A percentile compares a stretch with the other conserved stretches of the same genome.
phyloP scores from a whole-genome alignment of 331 rosid genomes.

The Rosa hybrid region DNA sequence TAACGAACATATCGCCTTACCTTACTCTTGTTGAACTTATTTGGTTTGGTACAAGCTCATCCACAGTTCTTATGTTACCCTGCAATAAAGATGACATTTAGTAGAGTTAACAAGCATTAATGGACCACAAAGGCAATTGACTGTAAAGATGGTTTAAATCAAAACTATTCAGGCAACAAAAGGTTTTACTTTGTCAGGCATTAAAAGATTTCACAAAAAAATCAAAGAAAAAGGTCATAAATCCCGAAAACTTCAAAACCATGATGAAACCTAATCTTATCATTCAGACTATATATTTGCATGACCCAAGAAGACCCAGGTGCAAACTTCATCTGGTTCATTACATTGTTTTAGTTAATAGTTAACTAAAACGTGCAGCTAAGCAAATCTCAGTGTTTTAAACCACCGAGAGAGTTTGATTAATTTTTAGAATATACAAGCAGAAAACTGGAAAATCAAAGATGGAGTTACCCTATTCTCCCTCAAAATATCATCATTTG shows the following conservation, averaged over 20 bases:
- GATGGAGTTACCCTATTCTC: slow-evolving; percentile 51
- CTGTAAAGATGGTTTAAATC: background rate
- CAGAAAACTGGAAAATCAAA: background rate
- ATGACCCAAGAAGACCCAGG: background rate
- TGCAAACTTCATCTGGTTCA: background rate
- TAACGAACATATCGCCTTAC: slow-evolving; percentile 33
- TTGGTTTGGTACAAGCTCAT: slow-evolving; percentile 79
- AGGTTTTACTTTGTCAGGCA: background rate
- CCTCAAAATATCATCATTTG: slow-evolving; percentile 46
- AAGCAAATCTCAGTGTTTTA: background rate
- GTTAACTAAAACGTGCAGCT: background rate
- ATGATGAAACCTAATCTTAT: background rate
- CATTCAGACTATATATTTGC: background rate
- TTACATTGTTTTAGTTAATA: background rate
- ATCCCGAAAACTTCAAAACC: background rate
- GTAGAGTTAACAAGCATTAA: background rate
- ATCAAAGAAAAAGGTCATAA: background rate
- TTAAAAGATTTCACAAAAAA: background rate
- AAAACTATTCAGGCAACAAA: slow-evolving; percentile 6
- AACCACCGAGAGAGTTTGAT: background rate
- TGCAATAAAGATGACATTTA: slow-evolving; percentile 24
- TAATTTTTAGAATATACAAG: background rate
- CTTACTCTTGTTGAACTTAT: slow-evolving; percentile 84
- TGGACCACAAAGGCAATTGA: background rate
- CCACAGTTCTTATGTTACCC: slow-evolving; percentile 71